These are phyloP conservation scores for Paramyrothecium sp. DNA, from an alignment of 2,329 filamentous ascomycete genomes.

Conservation along the genomic window DNA sequence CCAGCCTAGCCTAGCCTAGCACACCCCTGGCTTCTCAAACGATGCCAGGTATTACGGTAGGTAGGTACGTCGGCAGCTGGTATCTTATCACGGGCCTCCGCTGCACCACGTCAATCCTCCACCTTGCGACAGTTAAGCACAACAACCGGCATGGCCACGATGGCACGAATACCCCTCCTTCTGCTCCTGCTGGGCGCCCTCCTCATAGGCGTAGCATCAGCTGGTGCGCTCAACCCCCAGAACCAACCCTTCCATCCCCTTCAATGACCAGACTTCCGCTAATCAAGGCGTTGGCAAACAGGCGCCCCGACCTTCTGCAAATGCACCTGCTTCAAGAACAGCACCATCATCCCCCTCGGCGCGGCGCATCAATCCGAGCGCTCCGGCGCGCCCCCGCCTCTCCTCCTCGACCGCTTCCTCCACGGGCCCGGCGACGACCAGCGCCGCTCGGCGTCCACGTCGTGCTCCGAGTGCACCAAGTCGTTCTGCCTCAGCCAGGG, in stretches of 20 bases:
- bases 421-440: constrained; percentile 9
- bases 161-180: constrained; percentile 38
- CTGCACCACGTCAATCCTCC: too few species aligned
- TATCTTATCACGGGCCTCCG: too few species aligned
- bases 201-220: constrained; percentile 34
- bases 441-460: constrained; percentile 32
- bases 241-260: constrained; percentile 1
- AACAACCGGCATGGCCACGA: too few species aligned
- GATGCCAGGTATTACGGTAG: too few species aligned
- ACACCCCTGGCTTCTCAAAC: too few species aligned
- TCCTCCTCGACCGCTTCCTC: constrained; percentile 16
- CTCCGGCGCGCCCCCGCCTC: constrained; percentile 17
- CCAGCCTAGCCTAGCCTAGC: too few species aligned
- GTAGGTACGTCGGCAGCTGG: too few species aligned
- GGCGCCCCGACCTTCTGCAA: constrained; percentile 66
- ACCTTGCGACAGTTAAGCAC: too few species aligned
- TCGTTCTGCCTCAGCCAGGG: constrained; percentile 60
- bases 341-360: constrained; percentile 64
- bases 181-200: constrained; percentile 34
- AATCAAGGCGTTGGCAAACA: too few species aligned
- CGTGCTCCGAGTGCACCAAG: constrained; percentile 63
- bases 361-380: constrained; percentile 34
- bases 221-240: constrained; percentile 32
- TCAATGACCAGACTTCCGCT: constrained; percentile 19
- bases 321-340: constrained; percentile 69